These are phyloP conservation scores for Alternaria triticina DNA, from an alignment of 2,329 filamentous ascomycete species.

Conservation along the genomic window DNA sequence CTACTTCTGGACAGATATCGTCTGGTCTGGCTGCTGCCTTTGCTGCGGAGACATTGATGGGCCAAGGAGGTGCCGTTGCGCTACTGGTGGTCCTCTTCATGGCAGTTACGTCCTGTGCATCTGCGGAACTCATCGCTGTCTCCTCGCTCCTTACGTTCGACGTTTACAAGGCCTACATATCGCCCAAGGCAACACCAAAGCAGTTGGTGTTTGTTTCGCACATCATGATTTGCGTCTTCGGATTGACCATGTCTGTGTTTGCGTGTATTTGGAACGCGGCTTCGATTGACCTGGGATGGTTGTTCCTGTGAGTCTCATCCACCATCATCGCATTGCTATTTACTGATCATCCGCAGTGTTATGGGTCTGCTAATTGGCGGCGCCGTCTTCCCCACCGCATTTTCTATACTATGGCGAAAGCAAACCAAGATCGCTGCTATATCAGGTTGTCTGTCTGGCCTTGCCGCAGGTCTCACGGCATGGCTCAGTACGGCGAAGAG, in stretches of 20 bases:
- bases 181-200: conserved; percentile 43
- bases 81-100: conserved; percentile 42
- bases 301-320: conserved; percentile 39
- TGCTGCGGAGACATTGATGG: conserved; percentile 36
- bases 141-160: conserved; percentile 52
- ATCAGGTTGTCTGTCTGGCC: conserved; percentile 39
- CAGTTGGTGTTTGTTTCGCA: conserved; percentile 51
- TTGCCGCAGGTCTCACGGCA: conserved; percentile 45
- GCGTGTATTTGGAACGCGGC: conserved; percentile 47
- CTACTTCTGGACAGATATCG: conserved; percentile 33
- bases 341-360: conserved; percentile 30
- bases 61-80: conserved; percentile 38
- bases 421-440: conserved; percentile 44
- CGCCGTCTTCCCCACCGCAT: conserved; percentile 50
- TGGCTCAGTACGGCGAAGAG: conserved; percentile 47
- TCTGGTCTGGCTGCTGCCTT: conserved; percentile 40
- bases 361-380: conserved; percentile 53
- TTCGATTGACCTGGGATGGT: conserved; percentile 51
- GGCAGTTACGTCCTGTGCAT: conserved; percentile 46
- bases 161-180: conserved; percentile 53
- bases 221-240: conserved; percentile 50
- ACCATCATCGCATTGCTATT: not conserved
- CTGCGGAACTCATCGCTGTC: conserved; percentile 51
- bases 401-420: conserved; percentile 47
- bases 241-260: conserved; percentile 50